Percentiles rank a stretch among this genome's conserved stretches.
These are phyloP conservation scores for Penicillium bialowiezense DNA, from an alignment of 495 filamentous ascomycete genomes.

Conservation along the genomic window DNA sequence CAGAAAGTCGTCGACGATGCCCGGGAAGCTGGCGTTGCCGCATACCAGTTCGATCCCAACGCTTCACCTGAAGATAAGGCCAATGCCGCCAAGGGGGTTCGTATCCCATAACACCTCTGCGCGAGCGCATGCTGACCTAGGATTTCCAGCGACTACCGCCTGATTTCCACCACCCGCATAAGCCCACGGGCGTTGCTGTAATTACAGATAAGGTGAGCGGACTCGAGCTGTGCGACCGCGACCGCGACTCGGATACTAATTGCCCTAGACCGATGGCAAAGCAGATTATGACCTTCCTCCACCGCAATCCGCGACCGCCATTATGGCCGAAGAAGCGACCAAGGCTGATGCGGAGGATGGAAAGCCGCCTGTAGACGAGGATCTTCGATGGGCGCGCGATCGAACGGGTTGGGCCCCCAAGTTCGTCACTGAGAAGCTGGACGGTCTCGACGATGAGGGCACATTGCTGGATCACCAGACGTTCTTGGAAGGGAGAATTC, in stretches of 20 bases:
- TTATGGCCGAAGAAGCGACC: slow-evolving; percentile 42
- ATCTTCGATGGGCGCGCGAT: slow-evolving; percentile 63
- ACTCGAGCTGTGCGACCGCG: background rate
- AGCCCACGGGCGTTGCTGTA: slow-evolving; percentile 65
- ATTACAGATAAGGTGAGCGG: slow-evolving; percentile 65
- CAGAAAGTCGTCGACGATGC: slow-evolving; percentile 70
- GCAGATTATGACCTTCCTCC: slow-evolving; percentile 77
- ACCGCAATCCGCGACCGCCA: slow-evolving; percentile 65
- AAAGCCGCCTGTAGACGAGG: slow-evolving; percentile 47
- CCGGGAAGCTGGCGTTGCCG: slow-evolving; percentile 69
- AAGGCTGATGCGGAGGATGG: slow-evolving; percentile 35
- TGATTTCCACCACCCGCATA: slow-evolving; percentile 61
- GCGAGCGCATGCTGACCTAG: slow-evolving; percentile 15
- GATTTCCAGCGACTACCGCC: slow-evolving; percentile 54
- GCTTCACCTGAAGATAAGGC: slow-evolving; percentile 81
- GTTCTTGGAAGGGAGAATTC: slow-evolving; percentile 76
- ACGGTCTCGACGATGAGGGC: slow-evolving; percentile 52
- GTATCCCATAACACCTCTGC: slow-evolving; percentile 26
- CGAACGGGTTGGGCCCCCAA: slow-evolving; percentile 85
- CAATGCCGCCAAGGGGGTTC: slow-evolving; percentile 72
- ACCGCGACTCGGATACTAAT: background rate
- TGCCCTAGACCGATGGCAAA: slow-evolving; percentile 57
- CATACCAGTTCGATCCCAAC: slow-evolving; percentile 84
- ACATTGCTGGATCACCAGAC: slow-evolving; percentile 84
- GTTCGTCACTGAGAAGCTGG: slow-evolving; percentile 59